phyloP scores from a whole-genome alignment of 2,329 filamentous ascomycete species.

The Teratosphaeria epicoccoides region DNA sequence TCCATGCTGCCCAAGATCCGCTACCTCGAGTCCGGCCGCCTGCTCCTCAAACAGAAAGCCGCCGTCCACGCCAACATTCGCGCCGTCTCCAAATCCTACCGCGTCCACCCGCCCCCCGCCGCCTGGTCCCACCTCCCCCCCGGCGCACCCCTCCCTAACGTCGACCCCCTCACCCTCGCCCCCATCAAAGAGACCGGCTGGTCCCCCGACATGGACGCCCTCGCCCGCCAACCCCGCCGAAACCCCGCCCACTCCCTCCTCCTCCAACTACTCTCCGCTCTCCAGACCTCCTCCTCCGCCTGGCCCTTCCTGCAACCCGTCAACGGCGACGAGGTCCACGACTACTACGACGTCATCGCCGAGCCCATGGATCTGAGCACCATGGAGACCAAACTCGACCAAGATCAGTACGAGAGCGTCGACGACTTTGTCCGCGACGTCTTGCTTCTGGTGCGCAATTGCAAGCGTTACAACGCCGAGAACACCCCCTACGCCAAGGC shows the following conservation, averaged over 20 bases:
- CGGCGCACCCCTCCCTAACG: slow-evolving; percentile 48
- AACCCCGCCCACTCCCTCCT: slow-evolving; percentile 95
- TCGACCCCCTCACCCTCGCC: slow-evolving; percentile 76
- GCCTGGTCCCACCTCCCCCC: slow-evolving; percentile 59
- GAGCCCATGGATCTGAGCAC: slow-evolving; percentile 94
- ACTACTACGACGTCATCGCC: slow-evolving; percentile 97
- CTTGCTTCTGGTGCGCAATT: slow-evolving; percentile 85
- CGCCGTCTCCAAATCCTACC: slow-evolving; percentile 78
- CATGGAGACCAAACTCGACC: slow-evolving; percentile 92
- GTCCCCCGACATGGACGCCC: slow-evolving; percentile 95
- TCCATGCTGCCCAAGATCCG: slow-evolving; percentile 91
- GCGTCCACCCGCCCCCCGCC: slow-evolving; percentile 73
- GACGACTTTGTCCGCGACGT: slow-evolving; percentile 90
- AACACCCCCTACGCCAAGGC: slow-evolving; percentile 90
- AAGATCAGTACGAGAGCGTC: slow-evolving; percentile 79
- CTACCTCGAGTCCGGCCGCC: slow-evolving; percentile 83
- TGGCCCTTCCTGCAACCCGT: slow-evolving; percentile 95
- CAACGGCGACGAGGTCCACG: slow-evolving; percentile 90
- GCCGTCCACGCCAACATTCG: slow-evolving; percentile 90
- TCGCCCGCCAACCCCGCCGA: slow-evolving; percentile 87
- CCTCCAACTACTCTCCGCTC: slow-evolving; percentile 80
- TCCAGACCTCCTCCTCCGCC: slow-evolving; percentile 84
- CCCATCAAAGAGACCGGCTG: slow-evolving; percentile 86
- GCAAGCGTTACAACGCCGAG: slow-evolving; percentile 91
- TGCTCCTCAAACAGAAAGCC: slow-evolving; percentile 96